Evolutionary conservation across 1,139 yeast species (phyloP).

Genomic region (Debaryomyces robertsiae): DNA sequence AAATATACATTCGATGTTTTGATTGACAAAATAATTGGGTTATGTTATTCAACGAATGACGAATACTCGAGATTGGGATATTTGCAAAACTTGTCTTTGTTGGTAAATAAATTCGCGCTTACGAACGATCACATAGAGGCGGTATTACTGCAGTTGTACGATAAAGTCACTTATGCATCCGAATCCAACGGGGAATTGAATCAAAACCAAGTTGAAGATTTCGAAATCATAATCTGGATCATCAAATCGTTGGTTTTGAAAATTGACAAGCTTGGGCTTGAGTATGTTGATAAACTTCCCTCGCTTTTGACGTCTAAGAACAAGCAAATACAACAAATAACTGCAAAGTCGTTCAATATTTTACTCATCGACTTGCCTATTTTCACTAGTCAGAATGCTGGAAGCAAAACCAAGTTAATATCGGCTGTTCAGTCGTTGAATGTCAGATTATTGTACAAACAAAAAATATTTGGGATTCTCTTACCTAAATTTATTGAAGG

Average conservation of each 20-base stretch:
- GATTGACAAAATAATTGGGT: slow-evolving; percentile 20
- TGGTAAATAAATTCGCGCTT: slow-evolving; percentile 51
- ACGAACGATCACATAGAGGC: slow-evolving; percentile 12
- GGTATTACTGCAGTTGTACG: slow-evolving; percentile 4
- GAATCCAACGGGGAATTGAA: slow-evolving; percentile 2
- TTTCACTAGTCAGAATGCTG: slow-evolving; percentile 43
- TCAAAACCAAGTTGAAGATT: slow-evolving; percentile 19
- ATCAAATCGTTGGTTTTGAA: slow-evolving; percentile 69
- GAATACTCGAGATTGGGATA: slow-evolving; percentile 54
- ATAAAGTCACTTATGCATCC: slow-evolving; percentile 6
- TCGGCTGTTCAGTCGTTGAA: slow-evolving; percentile 57
- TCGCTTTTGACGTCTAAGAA: slow-evolving; percentile 48
- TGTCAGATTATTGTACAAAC: slow-evolving; percentile 72
- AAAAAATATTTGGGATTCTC: slow-evolving; percentile 64
- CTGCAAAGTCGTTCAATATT: slow-evolving; percentile 62
- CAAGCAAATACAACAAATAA: slow-evolving; percentile 23
- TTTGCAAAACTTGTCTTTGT: slow-evolving; percentile 57
- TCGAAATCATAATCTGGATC: slow-evolving; percentile 70
- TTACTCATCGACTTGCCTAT: slow-evolving; percentile 66
- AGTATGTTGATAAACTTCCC: slow-evolving; percentile 38
- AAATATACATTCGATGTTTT: slow-evolving; percentile 11
- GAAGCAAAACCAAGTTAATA: slow-evolving; percentile 35
- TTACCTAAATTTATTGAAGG: slow-evolving; percentile 50
- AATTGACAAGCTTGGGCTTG: slow-evolving; percentile 51
- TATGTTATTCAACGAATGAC: slow-evolving; percentile 20